Base-by-base conservation (phyloP, 2,329 filamentous ascomycete species). In the Phaeosphaeriaceae sp. region DNA sequence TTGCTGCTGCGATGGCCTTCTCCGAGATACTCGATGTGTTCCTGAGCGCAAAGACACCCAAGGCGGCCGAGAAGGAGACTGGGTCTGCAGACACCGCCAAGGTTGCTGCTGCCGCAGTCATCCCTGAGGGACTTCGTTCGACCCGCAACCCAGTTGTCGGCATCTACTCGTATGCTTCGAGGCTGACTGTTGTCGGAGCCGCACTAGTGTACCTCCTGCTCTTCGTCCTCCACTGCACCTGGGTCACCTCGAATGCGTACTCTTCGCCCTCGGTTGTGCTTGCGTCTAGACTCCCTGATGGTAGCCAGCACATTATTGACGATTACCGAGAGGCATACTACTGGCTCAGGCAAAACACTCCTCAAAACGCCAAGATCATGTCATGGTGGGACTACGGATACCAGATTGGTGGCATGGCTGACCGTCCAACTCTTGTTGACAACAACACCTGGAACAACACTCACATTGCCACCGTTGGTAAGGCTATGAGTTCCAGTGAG, bases 361-460 rank as follows among this genome's bases (percentile, higher is more conserved):
- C 90, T 60, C 87, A 94, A 67, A 92, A 97, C 71, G 94, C 96
- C 75, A 99, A 98, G 86, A 91, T 99, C 77, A 98, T 98, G 94
- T 95, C 94, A 1, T 99, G 95, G 95, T 99, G 95, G 95, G 95
- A 99, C 78, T 99, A 99, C 74, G 95, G 95, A 66, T 99, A 99
- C 83, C 95, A 99, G 82, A 99, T 99, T 79, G 95, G 95, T 82
- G 95, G 95, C 68, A 99, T 99, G 95, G 95, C 95, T 51, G 95
- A 99, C 79, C 88, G 95, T 55, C 95, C 95, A 32, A 99, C 95
- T 1, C 85, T 99, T 32, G 95, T 99, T 32, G 95, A 99, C 84
- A 99, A 99, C 85, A 99, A 99, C 83, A 99, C 95, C 1, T 99
- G 95, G 95, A 99, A 99, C 85, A 99, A 99, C 84, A 99, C 95